Evolutionary conservation across 2,329 filamentous ascomycete species (phyloP).

Genomic region (Sporothrix globosa): DNA sequence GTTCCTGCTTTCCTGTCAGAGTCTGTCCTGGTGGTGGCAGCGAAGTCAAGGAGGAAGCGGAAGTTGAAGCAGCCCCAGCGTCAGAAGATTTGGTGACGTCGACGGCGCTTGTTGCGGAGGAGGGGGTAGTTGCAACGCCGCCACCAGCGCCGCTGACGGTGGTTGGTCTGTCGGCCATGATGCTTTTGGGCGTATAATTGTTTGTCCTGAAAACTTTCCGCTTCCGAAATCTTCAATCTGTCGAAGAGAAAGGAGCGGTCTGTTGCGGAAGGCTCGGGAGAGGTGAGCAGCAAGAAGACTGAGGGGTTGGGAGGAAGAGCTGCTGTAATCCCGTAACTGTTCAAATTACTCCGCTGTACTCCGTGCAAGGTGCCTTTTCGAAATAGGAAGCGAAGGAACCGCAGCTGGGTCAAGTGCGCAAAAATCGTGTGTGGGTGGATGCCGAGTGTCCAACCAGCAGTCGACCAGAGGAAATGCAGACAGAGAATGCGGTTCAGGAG

Average conservation of each 20-base stretch:
- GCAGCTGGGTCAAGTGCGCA: neutral
- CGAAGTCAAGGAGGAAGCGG: slow-evolving; percentile 38
- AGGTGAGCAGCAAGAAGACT: slow-evolving; percentile 9
- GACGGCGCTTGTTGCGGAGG: slow-evolving; percentile 15
- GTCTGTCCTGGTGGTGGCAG: slow-evolving; percentile 50
- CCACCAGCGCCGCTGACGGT: neutral
- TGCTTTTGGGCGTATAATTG: neutral
- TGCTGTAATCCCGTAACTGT: neutral
- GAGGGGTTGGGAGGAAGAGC: slow-evolving; percentile 18
- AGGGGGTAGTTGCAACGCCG: neutral
- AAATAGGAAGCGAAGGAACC: neutral
- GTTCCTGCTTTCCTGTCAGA: slow-evolving; percentile 95
- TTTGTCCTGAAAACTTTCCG: neutral
- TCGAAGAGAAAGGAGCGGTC: neutral
- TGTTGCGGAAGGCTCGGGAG: slow-evolving; percentile 10
- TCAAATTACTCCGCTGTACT: slow-evolving; percentile 9
- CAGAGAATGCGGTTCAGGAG: neutral
- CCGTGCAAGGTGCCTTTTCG: neutral
- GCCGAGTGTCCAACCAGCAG: slow-evolving; percentile 2
- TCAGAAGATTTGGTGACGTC: slow-evolving; percentile 31
- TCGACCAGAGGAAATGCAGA: neutral
- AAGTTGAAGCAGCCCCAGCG: slow-evolving; percentile 16
- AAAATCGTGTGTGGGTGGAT: neutral
- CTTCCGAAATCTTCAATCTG: neutral
- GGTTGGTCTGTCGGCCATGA: slow-evolving; percentile 8